Conservation (phyloP, 129 eudicot species). For the Flaveria robusta region DNA sequence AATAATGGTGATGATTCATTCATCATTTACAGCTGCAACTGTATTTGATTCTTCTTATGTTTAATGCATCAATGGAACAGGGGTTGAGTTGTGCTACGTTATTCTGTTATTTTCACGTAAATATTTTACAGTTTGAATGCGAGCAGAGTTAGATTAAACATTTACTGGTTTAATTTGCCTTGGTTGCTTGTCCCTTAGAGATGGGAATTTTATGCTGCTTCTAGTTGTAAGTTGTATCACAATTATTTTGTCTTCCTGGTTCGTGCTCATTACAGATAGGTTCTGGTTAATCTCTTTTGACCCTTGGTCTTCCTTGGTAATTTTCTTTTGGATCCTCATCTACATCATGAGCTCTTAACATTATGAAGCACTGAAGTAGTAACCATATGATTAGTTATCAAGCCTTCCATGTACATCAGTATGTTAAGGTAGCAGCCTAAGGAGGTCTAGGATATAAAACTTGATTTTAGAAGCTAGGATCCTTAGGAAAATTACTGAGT, state of each 20-base stretch:
- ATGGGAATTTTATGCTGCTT: neutral
- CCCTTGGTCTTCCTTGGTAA: neutral
- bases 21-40: conserved; percentile 1
- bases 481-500: neutral
- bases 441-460: neutral
- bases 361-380: neutral
- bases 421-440: neutral
- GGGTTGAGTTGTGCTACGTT: neutral
- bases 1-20: neutral
- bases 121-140: neutral
- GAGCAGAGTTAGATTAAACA: neutral
- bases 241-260: neutral
- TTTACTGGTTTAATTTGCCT: neutral
- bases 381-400: neutral
- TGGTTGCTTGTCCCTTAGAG: neutral
- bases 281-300: neutral
- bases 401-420: neutral
- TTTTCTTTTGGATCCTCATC: neutral
- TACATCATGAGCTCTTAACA: neutral
- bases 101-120: neutral
- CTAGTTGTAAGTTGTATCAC: neutral
- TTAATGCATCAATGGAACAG: neutral
- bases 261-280: neutral
- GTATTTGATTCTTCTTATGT: conserved; percentile 1
- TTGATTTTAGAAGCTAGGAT: neutral